Base-by-base conservation (phyloP, 305 asterid genomes). In the Fraxinus floribunda region DNA sequence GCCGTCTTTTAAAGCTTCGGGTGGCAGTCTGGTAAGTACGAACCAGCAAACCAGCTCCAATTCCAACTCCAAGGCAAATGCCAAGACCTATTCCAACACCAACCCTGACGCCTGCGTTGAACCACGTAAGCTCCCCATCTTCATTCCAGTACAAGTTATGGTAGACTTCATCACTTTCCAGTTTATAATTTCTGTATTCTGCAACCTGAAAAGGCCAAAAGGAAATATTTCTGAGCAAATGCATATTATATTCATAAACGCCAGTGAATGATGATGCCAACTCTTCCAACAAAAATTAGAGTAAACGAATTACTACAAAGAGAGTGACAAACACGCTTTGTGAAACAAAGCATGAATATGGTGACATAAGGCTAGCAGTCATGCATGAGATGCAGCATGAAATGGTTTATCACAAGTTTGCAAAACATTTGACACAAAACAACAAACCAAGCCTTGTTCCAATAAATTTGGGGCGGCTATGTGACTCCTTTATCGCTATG, bases 81-180 rank as follows among this genome's bases (percentile, higher is more conserved):
- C 24, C 24, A 22, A 22, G 24, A 22, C 24, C 24, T 22, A 22
- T 22, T 22, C 24, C 24, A 22, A 22, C 24, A 22, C 24, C 24
- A 22, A 22, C 24, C 24, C 24, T 22, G 24, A 22, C 24, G 24
- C 24, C 24, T 22, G 24, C 24, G 24, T 22, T 22, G 85, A 90
- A 90, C 92, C 92, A 90, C n/a, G 91, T 86, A 34, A 90, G 75
- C 77, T 88, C 91, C 46, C 90, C 93, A 79, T 90, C 91, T 83
- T 89, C 92, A 35, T 86, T 76, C 88, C 92, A 86, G 84, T 86
- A 85, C 84, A 81, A 24, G 41, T 34, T 75, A 83, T 85, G 66
- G 32, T 76, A 84, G 79, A 79, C 86, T 18, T 88, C 88, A 81
- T 88, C 92, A 3, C 78, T 80, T 78, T 80, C 92, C 22, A 86